Evolutionary conservation across 2,329 filamentous ascomycete genomes (phyloP).

Genomic region (Fusarium sp.): DNA sequence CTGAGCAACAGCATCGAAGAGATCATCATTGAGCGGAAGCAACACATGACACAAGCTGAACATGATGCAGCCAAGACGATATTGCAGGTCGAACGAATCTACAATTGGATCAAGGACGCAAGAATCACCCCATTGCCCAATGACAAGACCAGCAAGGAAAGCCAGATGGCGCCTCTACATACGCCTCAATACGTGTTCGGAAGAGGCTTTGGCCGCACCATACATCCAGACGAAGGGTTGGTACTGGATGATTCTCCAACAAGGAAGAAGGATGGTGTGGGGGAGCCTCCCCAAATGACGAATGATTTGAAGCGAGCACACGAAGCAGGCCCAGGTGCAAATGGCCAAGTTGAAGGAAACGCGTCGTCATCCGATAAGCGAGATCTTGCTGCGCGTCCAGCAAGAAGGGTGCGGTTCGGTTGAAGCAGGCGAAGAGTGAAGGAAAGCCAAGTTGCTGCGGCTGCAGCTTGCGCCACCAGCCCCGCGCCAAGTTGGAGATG

Average conservation of each 20-base stretch:
- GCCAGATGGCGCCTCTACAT: constrained; percentile 62
- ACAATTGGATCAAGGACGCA: constrained; percentile 69
- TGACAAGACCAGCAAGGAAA: constrained; percentile 48
- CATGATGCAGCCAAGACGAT: constrained; percentile 67
- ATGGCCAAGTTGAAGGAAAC: constrained; percentile 12
- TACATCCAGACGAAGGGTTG: constrained; percentile 61
- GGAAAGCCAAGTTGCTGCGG: not conserved
- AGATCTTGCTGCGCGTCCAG: constrained; percentile 41
- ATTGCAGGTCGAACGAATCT: constrained; percentile 68
- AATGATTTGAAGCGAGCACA: constrained; percentile 43
- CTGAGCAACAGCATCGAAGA: constrained; percentile 86
- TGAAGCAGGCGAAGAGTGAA: constrained; percentile 36
- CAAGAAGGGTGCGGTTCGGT: constrained; percentile 50
- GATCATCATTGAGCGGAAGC: constrained; percentile 79
- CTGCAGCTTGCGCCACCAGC: constrained; percentile 21
- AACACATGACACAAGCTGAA: constrained; percentile 79
- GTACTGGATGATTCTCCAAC: constrained; percentile 45
- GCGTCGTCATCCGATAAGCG: constrained; percentile 22
- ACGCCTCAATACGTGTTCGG: constrained; percentile 64
- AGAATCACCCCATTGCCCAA: constrained; percentile 55
- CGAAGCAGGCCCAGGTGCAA: constrained; percentile 24
- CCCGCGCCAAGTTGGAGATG: constrained; percentile 24
- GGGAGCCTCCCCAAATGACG: constrained; percentile 7
- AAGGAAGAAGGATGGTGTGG: constrained; percentile 14
- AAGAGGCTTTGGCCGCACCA: constrained; percentile 56